Evolutionary conservation across 805 yeast genomes (phyloP).

Genomic region (Ogataea nakhonphanomensis): DNA sequence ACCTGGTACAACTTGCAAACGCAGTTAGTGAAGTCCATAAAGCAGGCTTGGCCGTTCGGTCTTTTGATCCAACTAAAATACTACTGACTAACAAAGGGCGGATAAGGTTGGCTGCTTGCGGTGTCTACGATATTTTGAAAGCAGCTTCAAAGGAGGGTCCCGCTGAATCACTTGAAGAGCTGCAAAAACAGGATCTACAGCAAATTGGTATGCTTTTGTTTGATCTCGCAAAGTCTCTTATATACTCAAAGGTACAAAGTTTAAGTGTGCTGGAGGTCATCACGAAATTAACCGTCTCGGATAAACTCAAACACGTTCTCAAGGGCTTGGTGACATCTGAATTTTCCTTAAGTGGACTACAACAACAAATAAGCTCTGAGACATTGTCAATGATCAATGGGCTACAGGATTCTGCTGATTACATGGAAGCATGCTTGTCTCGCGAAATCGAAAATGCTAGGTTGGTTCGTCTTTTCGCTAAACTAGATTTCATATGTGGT

Average conservation of each 20-base stretch:
- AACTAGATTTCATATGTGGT: conserved; percentile 73
- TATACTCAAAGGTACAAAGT: conserved; percentile 21
- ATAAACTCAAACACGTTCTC: conserved; percentile 43
- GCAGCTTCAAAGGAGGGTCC: conserved; percentile 31
- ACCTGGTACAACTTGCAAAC: conserved; percentile 67
- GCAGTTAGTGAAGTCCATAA: conserved; percentile 69
- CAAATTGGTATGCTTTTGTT: conserved; percentile 58
- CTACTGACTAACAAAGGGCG: conserved; percentile 71
- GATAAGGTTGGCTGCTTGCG: conserved; percentile 67
- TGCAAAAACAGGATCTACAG: conserved; percentile 45
- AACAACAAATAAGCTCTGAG: conserved; percentile 40
- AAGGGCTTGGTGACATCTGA: conserved; percentile 33
- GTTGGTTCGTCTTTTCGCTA: conserved; percentile 74
- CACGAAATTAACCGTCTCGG: conserved; percentile 36
- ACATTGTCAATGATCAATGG: conserved; percentile 47
- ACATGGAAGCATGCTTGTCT: conserved; percentile 55
- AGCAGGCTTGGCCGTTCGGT: conserved; percentile 59
- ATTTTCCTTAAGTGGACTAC: conserved; percentile 32
- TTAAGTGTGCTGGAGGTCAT: conserved; percentile 24
- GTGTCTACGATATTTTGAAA: conserved; percentile 63
- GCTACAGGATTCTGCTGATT: conserved; percentile 51
- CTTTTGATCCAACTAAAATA: conserved; percentile 63
- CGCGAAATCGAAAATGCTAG: conserved; percentile 87
- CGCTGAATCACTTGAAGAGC: conserved; percentile 10
- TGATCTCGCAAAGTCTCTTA: conserved; percentile 45